These are phyloP conservation scores for Solanum aculeatissimum DNA, from an alignment of 305 asterid genomes.

Conservation along the genomic window DNA sequence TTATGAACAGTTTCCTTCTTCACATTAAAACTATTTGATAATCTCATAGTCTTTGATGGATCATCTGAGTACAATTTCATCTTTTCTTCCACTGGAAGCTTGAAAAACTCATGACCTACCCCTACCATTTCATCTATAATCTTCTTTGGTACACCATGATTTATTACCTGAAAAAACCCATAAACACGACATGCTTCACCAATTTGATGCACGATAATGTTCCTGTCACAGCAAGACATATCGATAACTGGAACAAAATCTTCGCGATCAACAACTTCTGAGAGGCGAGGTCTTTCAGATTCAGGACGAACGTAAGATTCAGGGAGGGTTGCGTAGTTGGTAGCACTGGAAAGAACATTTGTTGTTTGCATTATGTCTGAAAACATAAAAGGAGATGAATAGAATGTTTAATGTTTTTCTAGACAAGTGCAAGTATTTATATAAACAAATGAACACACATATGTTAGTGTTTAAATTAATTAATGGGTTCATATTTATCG, in stretches of 20 bases:
- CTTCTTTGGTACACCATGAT: constrained; percentile 54
- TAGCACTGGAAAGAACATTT: constrained; percentile 50
- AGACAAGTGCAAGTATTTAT: neutral
- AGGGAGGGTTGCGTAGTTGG: constrained; percentile 43
- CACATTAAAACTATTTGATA: constrained; percentile 77
- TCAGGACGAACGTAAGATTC: constrained; percentile 54
- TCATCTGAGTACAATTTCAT: constrained; percentile 82
- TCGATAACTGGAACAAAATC: constrained; percentile 44
- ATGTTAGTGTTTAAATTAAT: neutral
- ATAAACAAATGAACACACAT: neutral
- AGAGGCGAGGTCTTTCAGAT: constrained; percentile 57
- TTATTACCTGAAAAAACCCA: constrained; percentile 87
- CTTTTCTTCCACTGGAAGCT: constrained; percentile 72
- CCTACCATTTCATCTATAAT: constrained; percentile 29
- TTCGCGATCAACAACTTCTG: constrained; percentile 37
- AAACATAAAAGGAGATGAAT: neutral
- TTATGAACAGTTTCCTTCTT: constrained; percentile 69
- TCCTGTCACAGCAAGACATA: neutral
- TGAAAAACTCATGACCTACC: constrained; percentile 59
- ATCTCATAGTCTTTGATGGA: constrained; percentile 62
- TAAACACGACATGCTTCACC: constrained; percentile 52
- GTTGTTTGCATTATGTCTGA: constrained; percentile 27
- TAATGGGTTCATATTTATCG: neutral
- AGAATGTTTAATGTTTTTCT: neutral
- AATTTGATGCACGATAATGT: constrained; percentile 19